Evolutionary conservation across 2,329 filamentous ascomycete species (phyloP), one percentile per base, ranked within the genome.

Genomic region (Neonectria hederae): DNA sequence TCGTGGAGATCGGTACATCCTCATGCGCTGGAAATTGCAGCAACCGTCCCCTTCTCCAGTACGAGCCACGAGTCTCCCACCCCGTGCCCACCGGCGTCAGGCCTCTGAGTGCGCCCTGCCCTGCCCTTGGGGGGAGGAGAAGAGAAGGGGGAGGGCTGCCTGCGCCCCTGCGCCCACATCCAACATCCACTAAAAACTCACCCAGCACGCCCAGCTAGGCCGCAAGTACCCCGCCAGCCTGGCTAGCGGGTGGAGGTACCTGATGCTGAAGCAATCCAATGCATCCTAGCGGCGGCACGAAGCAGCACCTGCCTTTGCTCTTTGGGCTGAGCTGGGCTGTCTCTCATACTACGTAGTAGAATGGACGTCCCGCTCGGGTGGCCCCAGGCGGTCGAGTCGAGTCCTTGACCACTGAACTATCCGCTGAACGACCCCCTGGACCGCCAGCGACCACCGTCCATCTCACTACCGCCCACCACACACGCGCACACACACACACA

Each of bases 221-320:
- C 30, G 42, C 32, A 63, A 51, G 60, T 63, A 63, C 54, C 60
- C 60, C 54, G 54, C 54, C 60, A 56, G 54, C 40, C 49, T 63
- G 54, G 54, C 54, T 54, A 63, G 60, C 60, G 54, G 42, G 60
- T 59, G 54, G 60, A 63, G 60, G 60, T 63, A 63, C 60, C 60
- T 63, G 60, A 63, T 59, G 54, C 60, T 63, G 60, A 63, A 63
- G 60, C 60, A 63, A 22, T 38, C 54, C 54, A 63, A 63, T 63
- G 49, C 54, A 51, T 43, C 54, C 60, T 54, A 58, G 60, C 35
- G 60, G 54, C 42, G 60, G 32, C 26, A 63, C 40, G 48, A 28
- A 22, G 45, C 38, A 17, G 30, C n/a, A 21, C 40, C 26, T 49
- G 30, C 13, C 19, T 30, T 21, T 45, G 43, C 35, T 28, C 40